Base-by-base conservation (phyloP, 805 yeast genomes). In the Ogataea glucozyma region DNA sequence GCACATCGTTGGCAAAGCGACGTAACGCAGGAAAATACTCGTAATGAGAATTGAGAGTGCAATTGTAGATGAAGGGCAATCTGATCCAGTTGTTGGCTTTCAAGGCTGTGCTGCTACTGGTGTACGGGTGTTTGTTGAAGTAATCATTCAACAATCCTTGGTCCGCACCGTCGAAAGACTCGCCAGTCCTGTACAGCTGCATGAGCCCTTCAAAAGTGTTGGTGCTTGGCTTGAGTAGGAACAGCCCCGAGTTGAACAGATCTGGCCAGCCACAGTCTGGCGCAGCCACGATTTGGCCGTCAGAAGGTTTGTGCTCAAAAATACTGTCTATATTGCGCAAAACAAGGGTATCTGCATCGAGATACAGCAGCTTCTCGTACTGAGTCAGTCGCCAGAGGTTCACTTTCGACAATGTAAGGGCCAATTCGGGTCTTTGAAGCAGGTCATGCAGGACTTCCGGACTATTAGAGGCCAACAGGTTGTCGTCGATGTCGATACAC, bases 221-320 rank as follows among this genome's bases (percentile, higher is more conserved):
- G 1, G 48, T 29, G 51, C 70, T 67, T 3, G 95, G 95, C 26
- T 71, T 69, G 20, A 81, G 59, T 3, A 81, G 68, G 56, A 88
- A 70, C 16, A 88, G 78, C 4, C 96, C 96, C 23, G 89, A 78
- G 62, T 88, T 88, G 69, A 88, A 88, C 54, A 84, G 73, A 66
- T 88, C 96, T 0, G 96, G 96, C 86, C 95, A 88, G 11, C 96
- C 95, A n/a, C 79, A 71, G 65, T 88, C 96, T 0, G 95, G 85
- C 12, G 83, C 69, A 0, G 93, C 90, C 27, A 68, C 49, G 3
- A 76, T 62, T 8, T 54, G 62, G 53, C 27, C 49, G 34, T 37
- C 47, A 31, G 11, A 55, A 49, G 42, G 58, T 49, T 18, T 60
- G 55, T n/a, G 11, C 4, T 43, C 44, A 41, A 66, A 60, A 14